Evolutionary conservation across 257 asterid species (phyloP).

Genomic region (Jasminum sambac): DNA sequence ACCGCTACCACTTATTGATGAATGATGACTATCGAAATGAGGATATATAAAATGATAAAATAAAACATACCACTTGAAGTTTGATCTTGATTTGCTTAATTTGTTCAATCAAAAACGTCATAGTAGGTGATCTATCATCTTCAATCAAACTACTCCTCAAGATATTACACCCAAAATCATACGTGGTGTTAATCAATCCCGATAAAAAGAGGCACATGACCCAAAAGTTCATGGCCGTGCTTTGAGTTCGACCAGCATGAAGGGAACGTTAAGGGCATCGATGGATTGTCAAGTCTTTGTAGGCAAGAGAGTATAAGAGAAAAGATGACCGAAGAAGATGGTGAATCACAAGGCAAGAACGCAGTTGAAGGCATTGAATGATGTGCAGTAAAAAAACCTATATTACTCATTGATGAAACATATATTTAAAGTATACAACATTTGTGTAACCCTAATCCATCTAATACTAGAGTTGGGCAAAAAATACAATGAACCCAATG

Average conservation of each 20-base stretch:
- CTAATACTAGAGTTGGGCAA: no score
- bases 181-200: constrained; percentile 27
- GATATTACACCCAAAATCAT: constrained; percentile 41
- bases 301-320: constrained; percentile 26
- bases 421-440: no score
- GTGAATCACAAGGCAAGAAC: no score
- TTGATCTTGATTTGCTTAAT: constrained; percentile 40
- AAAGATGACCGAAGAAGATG: no score
- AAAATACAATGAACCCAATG: no score
- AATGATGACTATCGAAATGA: no score
- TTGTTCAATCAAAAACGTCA: constrained; percentile 32
- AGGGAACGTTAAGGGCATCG: constrained; percentile 42
- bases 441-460: no score
- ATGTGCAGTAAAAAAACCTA: no score
- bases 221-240: background rate
- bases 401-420: no score
- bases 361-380: no score
- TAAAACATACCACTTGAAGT: constrained; percentile 50
- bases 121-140: constrained; percentile 48
- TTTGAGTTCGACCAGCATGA: constrained; percentile 7
- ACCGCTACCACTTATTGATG: no score
- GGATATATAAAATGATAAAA: background rate
- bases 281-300: constrained; percentile 43
- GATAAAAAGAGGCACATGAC: constrained; percentile 22
- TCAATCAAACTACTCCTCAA: constrained; percentile 33